Base-by-base conservation (phyloP, 1,284 basidiomycete genomes). In the Rhodotorula sp. region DNA sequence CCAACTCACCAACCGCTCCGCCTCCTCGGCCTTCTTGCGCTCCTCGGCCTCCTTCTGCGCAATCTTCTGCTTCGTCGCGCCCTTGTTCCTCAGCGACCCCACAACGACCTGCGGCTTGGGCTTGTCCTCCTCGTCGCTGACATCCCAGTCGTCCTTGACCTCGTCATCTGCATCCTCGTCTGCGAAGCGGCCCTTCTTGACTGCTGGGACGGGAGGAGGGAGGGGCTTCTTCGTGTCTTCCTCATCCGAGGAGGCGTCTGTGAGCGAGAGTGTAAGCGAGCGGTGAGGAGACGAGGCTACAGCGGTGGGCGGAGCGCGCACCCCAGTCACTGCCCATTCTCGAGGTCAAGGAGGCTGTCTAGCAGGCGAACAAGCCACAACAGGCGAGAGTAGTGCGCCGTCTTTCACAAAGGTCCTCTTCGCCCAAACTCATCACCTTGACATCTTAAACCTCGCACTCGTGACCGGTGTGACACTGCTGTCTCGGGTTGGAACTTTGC, bases 81-180 rank as follows among this genome's bases (percentile, higher is more conserved):
- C 90, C 82, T 93, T 94, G 83, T 94, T 87, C 29, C 88, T 87
- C 55, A 82, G 83, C 0, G 86, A 78, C 27, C 75, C 71, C 58
- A 74, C 62, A n/a, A 74, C 73, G 36, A 59, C 71, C 7, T 62
- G 66, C 4, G 68, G 65, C 27, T 84, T 82, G 70, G 85, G 82
- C 73, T 79, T 82, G 58, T 73, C 75, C 60, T 79, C 78, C 47
- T 90, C 89, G 49, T 61, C 59, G 9, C 90, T 91, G 54, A 85
- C 90, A 75, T 97, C 94, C 94, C 93, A 96, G 81, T 94, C 92
- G 79, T 91, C 92, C 90, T 94, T 70, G 49, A 54, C 59, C 24
- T 63, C 88, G 4, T 92, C 91, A 77, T 91, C 90, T 77, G 71
- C 74, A 54, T 95, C 92, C 81, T 95, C 92, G 62, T 90, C 92